Conservation (phyloP, 2,329 filamentous ascomycete species). For the Ophiocordyceps sinensis region DNA sequence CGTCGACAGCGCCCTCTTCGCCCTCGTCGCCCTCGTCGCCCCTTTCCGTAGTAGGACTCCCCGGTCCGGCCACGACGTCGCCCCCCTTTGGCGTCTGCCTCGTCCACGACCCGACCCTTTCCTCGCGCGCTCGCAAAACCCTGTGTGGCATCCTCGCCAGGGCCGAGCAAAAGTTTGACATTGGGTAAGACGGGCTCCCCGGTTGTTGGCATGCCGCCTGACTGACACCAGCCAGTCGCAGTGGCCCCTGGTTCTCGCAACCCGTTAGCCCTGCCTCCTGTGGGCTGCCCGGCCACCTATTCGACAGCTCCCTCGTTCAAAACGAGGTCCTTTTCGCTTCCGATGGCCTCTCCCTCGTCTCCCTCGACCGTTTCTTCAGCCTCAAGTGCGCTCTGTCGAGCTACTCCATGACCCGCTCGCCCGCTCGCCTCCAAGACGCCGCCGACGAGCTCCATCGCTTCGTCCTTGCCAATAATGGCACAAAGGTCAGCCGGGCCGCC, state of each 20-base stretch:
- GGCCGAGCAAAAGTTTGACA: slow-evolving; percentile 30
- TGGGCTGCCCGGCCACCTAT: slow-evolving; percentile 34
- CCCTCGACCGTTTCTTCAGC: slow-evolving; percentile 48
- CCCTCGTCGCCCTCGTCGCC: slow-evolving; percentile 27
- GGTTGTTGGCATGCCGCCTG: neutral
- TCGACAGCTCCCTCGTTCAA: slow-evolving; percentile 41
- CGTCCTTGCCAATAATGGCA: slow-evolving; percentile 37
- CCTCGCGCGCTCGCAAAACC: slow-evolving; percentile 29
- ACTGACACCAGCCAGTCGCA: slow-evolving; percentile 2
- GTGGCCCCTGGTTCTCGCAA: slow-evolving; percentile 25
- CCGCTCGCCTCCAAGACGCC: slow-evolving; percentile 39
- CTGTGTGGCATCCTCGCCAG: slow-evolving; percentile 34
- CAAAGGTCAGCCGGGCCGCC: slow-evolving; percentile 32
- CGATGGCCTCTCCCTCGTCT: slow-evolving; percentile 42
- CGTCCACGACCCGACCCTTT: slow-evolving; percentile 31
- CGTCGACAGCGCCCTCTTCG: slow-evolving; percentile 18
- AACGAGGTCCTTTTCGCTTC: slow-evolving; percentile 47
- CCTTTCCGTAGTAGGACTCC: slow-evolving; percentile 31
- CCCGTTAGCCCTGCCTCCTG: slow-evolving; percentile 26
- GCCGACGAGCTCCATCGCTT: slow-evolving; percentile 48
- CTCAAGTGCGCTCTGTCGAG: slow-evolving; percentile 46
- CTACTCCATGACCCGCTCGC: slow-evolving; percentile 33
- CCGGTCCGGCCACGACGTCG: slow-evolving; percentile 18
- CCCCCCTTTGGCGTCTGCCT: slow-evolving; percentile 34
- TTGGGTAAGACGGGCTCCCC: slow-evolving; percentile 16